Base-by-base conservation (phyloP, 768 basidiomycete genomes). In the Panellus pusillus region DNA sequence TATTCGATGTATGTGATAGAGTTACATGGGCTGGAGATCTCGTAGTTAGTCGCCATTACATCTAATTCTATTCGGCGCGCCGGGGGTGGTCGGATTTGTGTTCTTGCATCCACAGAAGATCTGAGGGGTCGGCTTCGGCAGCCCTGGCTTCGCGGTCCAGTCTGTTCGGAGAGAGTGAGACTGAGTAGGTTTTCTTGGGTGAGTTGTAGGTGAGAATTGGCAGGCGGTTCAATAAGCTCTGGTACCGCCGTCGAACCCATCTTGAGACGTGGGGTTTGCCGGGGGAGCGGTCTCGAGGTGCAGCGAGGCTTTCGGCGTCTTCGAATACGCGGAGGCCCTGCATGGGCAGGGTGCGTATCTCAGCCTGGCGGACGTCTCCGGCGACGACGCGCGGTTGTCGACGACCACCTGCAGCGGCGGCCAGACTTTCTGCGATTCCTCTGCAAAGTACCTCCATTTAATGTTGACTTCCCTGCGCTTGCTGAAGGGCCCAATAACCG, bases 1-100 rank as follows among this genome's bases (percentile, higher is more conserved):
- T 93, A 92, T 68, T 88, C 86, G 70, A 83, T 87, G 80, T 93
- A 92, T 69, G 77, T 92, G 60, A 95, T 95, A 64, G 93, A 96
- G 65, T 70, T 97, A 62, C 94, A 94, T 63, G 89, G 86, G 53
- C 66, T 91, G 62, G 89, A 87, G 68, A 72, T 91, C 65, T 51
- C 57, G 32, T 65, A 58, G 48, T 55, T 18, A 31, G 36, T 40
- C 39, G 38, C 44, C 61, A 20, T 32, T 49, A 54, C 60, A 31
- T 63, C 45, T 50, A 57, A 62, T 67, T 44, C 47, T 55, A 64
- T 63, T 48, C 8, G 42, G n/a, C 18, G 39, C 20, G 44, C 31
- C 28, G 35, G 29, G 28, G 9, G 20, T 38, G 38, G 47, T 17
- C 27, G 19, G 35, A 15, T 44, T 44, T 48, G 14, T 47, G n/a